A percentile compares a stretch with the other conserved stretches of the same genome.
Evolutionary conservation across 192 early-diverging fungal genomes (phyloP).

Genomic region (Umbelopsis sp.): DNA sequence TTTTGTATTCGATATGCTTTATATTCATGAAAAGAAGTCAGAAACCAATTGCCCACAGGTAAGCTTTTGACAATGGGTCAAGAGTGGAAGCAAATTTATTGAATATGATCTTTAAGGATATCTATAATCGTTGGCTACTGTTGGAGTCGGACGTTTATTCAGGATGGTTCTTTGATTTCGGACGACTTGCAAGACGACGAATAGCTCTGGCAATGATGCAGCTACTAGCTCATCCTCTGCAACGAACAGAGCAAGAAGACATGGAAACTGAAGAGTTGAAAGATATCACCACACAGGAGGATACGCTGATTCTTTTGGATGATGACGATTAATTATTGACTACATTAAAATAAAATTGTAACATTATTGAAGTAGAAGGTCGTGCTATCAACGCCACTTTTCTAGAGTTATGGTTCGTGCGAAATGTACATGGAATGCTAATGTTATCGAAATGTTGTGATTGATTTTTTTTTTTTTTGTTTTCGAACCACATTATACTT

Average conservation of each 20-base stretch:
- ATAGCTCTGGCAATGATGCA: slow-evolving; percentile 13
- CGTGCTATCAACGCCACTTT: background rate
- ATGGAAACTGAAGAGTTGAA: slow-evolving; percentile 2
- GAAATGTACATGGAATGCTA: background rate
- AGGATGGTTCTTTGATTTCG: slow-evolving; percentile 4
- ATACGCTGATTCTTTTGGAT: slow-evolving; percentile 11
- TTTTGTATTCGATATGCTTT: slow-evolving; percentile 10
- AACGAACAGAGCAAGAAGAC: background rate
- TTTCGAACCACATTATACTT: background rate
- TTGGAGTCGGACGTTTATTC: background rate
- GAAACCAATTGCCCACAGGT: slow-evolving; percentile 9
- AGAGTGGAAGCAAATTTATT: background rate
- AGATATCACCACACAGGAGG: background rate
- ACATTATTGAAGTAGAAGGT: background rate
- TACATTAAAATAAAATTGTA: background rate
- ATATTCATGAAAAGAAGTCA: slow-evolving; percentile 9
- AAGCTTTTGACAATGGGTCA: background rate
- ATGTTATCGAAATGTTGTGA: too few relatives aligned
- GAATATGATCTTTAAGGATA: background rate
- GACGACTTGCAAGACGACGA: background rate
- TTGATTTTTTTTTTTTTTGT: background rate
- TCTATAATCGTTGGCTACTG: slow-evolving; percentile 1
- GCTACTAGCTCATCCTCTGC: background rate
- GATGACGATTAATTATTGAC: background rate
- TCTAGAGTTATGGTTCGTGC: background rate